Base-by-base conservation (phyloP, 1,284 basidiomycete genomes). In the Austropuccinia psidii region DNA sequence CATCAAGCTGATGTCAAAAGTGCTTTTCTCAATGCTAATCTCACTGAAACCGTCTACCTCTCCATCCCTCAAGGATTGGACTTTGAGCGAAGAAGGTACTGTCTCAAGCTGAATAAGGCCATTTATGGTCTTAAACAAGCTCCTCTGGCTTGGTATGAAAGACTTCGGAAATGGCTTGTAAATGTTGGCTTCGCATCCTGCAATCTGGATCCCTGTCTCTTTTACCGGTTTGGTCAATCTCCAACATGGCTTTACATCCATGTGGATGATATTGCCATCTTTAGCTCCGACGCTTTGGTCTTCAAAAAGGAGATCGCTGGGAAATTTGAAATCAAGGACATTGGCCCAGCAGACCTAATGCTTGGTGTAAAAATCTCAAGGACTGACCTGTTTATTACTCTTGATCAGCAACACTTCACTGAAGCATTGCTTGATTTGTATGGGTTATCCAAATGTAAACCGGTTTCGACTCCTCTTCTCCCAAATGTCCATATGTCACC, bases 61-160 rank as follows among this genome's bases (percentile, higher is more conserved):
- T n/a, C 9, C 8, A 11, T 24, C 21, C 49, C 49, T 52, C 11
- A 8, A 8, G 21, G 49, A 13, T 9, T 52, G 9, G 21, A 52
- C 8, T 8, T 24, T 52, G 11, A 52, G 19, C 9, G 21, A 27
- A 9, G 19, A 8, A 8, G 27, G 27, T 11, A n/a, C 9, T 52
- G 49, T 33, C 43, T 65, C 39, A 31, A 19, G 17, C 24, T 65
- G 19, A 65, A 65, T 47, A 45, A 49, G 21, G 37, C 61, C 6
- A 41, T 65, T 15, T 65, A 65, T 17, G 43, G 61, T 47, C 29
- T 65, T 5, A 65, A 65, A 49, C 39, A 65, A 21, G 37, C 61
- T 47, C 61, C 61, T 27, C 17, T 41, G 29, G 13, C 37, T 33
- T 62, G 58, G 58, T 43, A 62, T 41, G 41, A 62, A 8, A 27